These are phyloP conservation scores for Bruguiera parviflora DNA, from an alignment of 345 rosid species.

Conservation along the genomic window DNA sequence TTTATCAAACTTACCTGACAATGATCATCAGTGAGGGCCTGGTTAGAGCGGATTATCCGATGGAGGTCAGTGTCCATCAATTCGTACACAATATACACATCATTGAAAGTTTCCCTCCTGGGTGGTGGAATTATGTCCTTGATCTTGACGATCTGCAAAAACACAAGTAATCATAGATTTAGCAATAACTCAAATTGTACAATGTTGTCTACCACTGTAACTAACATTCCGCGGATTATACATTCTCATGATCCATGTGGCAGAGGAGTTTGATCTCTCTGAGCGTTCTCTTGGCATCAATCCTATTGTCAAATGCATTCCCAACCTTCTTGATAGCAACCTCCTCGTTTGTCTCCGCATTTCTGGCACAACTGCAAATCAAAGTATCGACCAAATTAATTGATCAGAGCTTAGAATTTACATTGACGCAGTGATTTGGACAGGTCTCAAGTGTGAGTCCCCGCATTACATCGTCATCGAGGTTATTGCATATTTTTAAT, in stretches of 20 bases:
- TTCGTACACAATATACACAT: constrained; percentile 25
- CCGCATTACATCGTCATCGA: no score
- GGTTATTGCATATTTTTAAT: no score
- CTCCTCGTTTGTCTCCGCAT: constrained; percentile 24
- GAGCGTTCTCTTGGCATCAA: constrained; percentile 86
- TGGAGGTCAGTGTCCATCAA: constrained; percentile 27
- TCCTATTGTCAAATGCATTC: constrained; percentile 58
- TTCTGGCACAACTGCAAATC: constrained; percentile 16
- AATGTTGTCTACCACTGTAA: no score
- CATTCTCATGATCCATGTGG: constrained; percentile 89
- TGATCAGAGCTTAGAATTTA: neutral
- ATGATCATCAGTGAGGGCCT: constrained; percentile 23
- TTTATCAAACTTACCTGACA: constrained; percentile 13
- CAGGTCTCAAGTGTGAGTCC: no score
- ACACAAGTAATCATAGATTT: no score
- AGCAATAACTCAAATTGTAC: no score
- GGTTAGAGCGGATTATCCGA: constrained; percentile 19
- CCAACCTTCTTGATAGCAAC: constrained; percentile 28
- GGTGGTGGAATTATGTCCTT: constrained; percentile 27
- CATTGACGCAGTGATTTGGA: neutral
- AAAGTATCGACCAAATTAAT: neutral
- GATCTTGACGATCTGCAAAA: constrained; percentile 21
- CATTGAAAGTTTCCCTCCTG: constrained; percentile 13
- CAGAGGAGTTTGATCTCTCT: constrained; percentile 93
- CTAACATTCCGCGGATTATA: constrained; percentile 13